A percentile compares a stretch with the other conserved stretches of the same genome.
phyloP scores from a whole-genome alignment of 148 eudicot genomes.

The Rhododendron vialii region DNA sequence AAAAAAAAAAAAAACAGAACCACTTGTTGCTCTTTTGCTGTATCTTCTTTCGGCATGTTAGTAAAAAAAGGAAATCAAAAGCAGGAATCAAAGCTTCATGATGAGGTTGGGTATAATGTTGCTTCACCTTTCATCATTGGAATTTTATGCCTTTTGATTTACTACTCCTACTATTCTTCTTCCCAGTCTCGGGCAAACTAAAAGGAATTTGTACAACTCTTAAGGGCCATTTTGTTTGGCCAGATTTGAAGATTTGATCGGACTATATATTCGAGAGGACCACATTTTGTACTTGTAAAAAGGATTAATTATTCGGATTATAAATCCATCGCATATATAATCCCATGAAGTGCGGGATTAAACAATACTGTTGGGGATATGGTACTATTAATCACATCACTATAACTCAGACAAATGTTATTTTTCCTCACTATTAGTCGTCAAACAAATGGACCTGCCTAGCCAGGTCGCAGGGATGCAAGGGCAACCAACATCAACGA shows the following conservation, averaged over 20 bases:
- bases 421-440: too few relatives aligned
- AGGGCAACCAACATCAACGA: too few relatives aligned
- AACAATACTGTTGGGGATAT: neutral
- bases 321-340: neutral
- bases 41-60: neutral
- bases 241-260: neutral
- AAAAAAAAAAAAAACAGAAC: neutral
- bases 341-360: neutral
- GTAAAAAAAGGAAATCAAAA: neutral
- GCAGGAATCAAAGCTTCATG: conserved; percentile 19
- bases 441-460: too few relatives aligned
- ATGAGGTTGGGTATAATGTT: conserved; percentile 33
- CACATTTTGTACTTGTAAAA: neutral
- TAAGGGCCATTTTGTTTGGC: neutral
- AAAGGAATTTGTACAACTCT: neutral
- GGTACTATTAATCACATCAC: neutral
- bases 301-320: neutral
- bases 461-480: too few relatives aligned
- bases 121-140: conserved; percentile 39
- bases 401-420: neutral
- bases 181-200: conserved; percentile 18
- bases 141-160: conserved; percentile 7
- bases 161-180: conserved; percentile 10
- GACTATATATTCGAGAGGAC: neutral
- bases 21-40: neutral